phyloP scores from a whole-genome alignment of 2,329 filamentous ascomycete species.

The Teratosphaeria pseudoeucalypti region DNA sequence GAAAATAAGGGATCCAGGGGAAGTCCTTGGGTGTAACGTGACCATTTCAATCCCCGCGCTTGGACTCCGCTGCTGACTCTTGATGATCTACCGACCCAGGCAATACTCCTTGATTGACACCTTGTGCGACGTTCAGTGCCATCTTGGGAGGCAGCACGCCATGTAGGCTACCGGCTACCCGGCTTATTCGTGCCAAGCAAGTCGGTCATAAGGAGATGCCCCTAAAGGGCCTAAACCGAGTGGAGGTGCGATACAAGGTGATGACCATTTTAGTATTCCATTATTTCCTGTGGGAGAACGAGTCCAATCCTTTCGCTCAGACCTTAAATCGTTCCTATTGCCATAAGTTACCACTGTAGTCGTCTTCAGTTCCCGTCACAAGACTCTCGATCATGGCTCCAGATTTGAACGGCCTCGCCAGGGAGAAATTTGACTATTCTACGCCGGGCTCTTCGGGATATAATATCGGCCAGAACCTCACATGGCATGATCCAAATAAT shows the following conservation, averaged over 20 bases:
- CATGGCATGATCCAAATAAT: slow-evolving; percentile 30
- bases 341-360: too few species aligned
- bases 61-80: background rate
- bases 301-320: too few species aligned
- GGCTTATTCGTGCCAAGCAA: background rate
- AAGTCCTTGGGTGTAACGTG: background rate
- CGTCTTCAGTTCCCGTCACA: too few species aligned
- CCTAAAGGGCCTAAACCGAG: background rate
- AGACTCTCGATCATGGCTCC: slow-evolving; percentile 29
- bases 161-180: background rate
- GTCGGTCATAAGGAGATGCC: background rate
- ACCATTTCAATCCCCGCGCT: background rate
- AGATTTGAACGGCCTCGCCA: slow-evolving; percentile 30
- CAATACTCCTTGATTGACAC: background rate
- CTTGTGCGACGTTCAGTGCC: background rate
- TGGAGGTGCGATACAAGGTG: background rate
- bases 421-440: slow-evolving; percentile 33
- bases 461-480: slow-evolving; percentile 27
- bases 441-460: slow-evolving; percentile 34
- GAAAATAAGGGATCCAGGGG: background rate
- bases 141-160: background rate
- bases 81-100: too few species aligned
- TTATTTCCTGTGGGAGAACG: background rate
- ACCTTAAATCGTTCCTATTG: too few species aligned
- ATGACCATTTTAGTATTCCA: background rate